These are phyloP conservation scores for Arabidopsis thaliana DNA, from an alignment of 345 rosid species.

Conservation along the genomic window DNA sequence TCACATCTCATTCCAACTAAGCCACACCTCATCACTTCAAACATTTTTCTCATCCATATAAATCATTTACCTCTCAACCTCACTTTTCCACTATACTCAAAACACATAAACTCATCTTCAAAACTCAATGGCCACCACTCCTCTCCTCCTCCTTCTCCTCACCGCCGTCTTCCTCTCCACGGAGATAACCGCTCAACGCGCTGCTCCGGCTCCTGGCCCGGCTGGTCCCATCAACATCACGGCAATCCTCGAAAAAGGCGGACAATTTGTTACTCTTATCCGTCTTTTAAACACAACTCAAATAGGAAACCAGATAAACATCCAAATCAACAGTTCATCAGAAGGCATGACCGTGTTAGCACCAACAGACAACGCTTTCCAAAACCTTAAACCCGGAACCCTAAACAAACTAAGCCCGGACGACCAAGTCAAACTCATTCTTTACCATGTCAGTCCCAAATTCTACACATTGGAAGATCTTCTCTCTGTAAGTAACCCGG, in stretches of 20 bases:
- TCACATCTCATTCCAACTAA: constrained; percentile 59
- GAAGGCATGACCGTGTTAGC: constrained; percentile 84
- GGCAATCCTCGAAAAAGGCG: constrained; percentile 66
- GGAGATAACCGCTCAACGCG: constrained; percentile 30
- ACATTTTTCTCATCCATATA: constrained; percentile 46
- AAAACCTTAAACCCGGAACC: constrained; percentile 62
- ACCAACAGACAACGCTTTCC: constrained; percentile 88
- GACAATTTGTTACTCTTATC: constrained; percentile 69
- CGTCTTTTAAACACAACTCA: constrained; percentile 62
- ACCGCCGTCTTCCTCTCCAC: constrained; percentile 46
- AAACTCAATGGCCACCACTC: constrained; percentile 54
- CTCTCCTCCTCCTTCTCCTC: constrained; percentile 31
- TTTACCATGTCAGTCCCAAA: constrained; percentile 64
- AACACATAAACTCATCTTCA: constrained; percentile 12
- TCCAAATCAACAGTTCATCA: constrained; percentile 72
- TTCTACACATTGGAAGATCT: constrained; percentile 61
- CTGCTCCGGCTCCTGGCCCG: constrained; percentile 59
- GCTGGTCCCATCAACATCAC: constrained; percentile 75
- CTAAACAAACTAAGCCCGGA: constrained; percentile 53
- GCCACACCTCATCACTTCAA: constrained; percentile 33
- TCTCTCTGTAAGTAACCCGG: constrained; percentile 75
- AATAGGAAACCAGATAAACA: constrained; percentile 57
- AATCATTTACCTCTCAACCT: constrained; percentile 20
- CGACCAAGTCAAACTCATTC: constrained; percentile 66
- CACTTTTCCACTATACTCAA: constrained; percentile 30